Base-by-base conservation (phyloP, 1,284 basidiomycete species). In the Pyrrhoderma lamaoense region DNA sequence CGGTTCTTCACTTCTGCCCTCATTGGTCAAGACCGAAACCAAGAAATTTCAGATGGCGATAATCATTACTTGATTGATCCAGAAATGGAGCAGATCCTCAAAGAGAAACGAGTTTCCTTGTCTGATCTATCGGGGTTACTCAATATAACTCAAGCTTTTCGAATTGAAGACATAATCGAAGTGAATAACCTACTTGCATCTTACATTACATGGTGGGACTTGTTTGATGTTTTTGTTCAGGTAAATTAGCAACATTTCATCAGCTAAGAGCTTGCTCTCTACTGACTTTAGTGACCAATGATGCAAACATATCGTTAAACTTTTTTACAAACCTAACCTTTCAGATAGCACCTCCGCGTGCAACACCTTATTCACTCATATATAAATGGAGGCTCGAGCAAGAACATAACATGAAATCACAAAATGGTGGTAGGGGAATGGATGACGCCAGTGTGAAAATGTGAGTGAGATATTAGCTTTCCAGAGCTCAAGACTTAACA, bases 381-480 rank as follows among this genome's bases (percentile, higher is more conserved):
- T 88, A 86, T 65, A 75, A 73, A 56, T 94, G 92, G 93, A 74
- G 92, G 18, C 65, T 88, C 21, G 74, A 95, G 64, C 92, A 94
- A 65, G 93, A 96, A 61, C 88, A 86, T 53, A 61, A 76, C 47
- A 93, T 95, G 91, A 94, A 92, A 64, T 71, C 76, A 0, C 64
- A 64, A 37, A 93, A 92, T 56, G 90, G 89, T 42, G 91, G 90
- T 3, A 71, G 71, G 42, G 92, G 92, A 2, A 94, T 96, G 93
- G 74, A 80, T 0, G 90, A 94, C 60, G 79, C 77, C 58, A 77
- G 75, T 61, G 89, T 95, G 23, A 80, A 79, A 63, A 67, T 65
- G 77, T 93, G 68, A 59, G 79, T 38, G 46, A 47, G n/a, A n/a
- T n/a, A n/a, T 1, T 23, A n/a, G n/a, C n/a, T n/a, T 37, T 16